Evolutionary conservation across 176 grass and related monocot species (phyloP), one percentile per base, ranked within the genome.

Genomic region (Carex pumila): DNA sequence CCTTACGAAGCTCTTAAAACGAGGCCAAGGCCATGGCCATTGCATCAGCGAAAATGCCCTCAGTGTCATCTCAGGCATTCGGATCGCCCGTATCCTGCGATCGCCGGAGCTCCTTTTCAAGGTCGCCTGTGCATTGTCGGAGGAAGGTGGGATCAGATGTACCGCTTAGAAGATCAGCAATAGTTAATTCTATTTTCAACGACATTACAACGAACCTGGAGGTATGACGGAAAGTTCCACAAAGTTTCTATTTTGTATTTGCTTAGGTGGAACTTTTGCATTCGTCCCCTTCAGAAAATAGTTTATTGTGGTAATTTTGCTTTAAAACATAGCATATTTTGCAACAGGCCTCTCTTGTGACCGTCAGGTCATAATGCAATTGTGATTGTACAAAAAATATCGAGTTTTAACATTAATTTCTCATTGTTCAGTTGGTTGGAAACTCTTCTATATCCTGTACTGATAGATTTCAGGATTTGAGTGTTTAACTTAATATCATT

Each of bases 181-280:
- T 61, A 57, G 50, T 70, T 70, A 31, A 37, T 14, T 71, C 65
- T 64, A 59, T 75, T 77, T 30, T 85, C 83, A 74, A 85, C 18
- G 68, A 47, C 47, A 58, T 72, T 55, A 61, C 65, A 3, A 73
- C 22, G 3, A 17, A 85, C 50, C 13, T 67, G 6, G 22, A 12
- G 41, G 53, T 65, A 76, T 58, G 59, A 61, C 2, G 8, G 6
- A 31, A 77, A 61, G 19, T 41, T 86, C 47, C 3, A 70, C n/a
- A 30, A 63, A 17, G 65, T 67, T 54, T 57, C 17, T 50, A 47
- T 67, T 34, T 55, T 30, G 43, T 72, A 55, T 53, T 14, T 76
- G 22, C 22, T 76, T 30, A 3, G 22, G 22, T 30, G 19, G 2
- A 15, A 25, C 7, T 54, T 77, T 31, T 56, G 50, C 49, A 55